Base-by-base conservation (phyloP, 371 early-diverging fungal genomes). In the Circinella umbellata region DNA sequence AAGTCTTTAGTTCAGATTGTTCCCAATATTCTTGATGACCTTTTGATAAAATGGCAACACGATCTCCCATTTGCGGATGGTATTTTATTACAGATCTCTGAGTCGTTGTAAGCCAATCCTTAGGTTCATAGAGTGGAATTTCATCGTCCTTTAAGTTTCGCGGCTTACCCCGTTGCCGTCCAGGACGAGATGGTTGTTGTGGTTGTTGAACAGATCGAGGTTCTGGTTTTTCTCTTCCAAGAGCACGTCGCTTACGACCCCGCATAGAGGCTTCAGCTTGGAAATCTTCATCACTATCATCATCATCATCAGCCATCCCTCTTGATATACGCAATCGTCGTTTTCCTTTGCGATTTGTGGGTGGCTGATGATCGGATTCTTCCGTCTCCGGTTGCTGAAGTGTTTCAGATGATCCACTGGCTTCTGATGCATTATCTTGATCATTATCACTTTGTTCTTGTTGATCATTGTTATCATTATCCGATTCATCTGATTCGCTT, bases 41-140 rank as follows among this genome's bases (percentile, higher is more conserved):
- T 66, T 93, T 88, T 8, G 81, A 71, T 62, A 91, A 74, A 38
- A 92, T 84, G 6, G 82, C 90, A 8, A 93, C 83, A 62, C 74
- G 69, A 61, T 93, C 93, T 39, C 86, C 88, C 3, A 90, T 63
- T 76, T 93, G 93, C 7, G 93, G 93, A 38, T 88, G 80, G 60
- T 93, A 93, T 35, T 92, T 92, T 0, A 86, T 79, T 10, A 89
- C 73, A 17, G 82, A 79, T 4, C 86, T 87, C n/a, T 76, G 68
- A 3, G 83, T 87, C 10, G 73, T 79, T 57, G 76, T 81, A 47
- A 92, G 83, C 93, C 93, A 92, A 51, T 89, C 88, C 0, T 86
- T 79, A 0, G 87, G 88, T 51, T 73, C 81, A 63, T 80, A 74
- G 7, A 69, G 62, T 48, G 73, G 69, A 38, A 83, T 76, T 62